Base-by-base conservation (phyloP, 1,139 yeast genomes). In the Saccharomycopsis hybrid region DNA sequence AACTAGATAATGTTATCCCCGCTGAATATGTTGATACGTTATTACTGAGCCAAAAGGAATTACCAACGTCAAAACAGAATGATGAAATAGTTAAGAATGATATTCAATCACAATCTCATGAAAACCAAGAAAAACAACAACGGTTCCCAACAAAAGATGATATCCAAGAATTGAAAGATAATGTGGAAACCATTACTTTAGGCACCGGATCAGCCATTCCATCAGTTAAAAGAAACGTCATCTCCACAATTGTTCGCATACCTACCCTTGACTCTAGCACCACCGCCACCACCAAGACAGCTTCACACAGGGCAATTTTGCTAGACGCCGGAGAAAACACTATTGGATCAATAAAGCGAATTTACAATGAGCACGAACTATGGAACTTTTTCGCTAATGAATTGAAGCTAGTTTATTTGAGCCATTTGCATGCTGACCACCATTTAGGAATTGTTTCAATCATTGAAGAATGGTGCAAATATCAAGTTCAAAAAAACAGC, bases 131-230 rank as follows among this genome's bases (percentile, higher is more conserved):
- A 36, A 9, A 36, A 36, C 7, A 5, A 11, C 18, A 18, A 18
- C 18, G 18, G 18, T 18, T 18, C 18, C 18, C 18, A 18, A 18
- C 18, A 18, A 18, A 18, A 18, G 18, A 18, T 18, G 18, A 18
- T 18, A 8, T 31, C 36, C 18, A 24, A 9, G 9, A 30, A 13
- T 48, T 48, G 48, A 44, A 49, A 43, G 79, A 74, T 46, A 77
- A 80, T 55, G 82, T 87, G 0, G 92, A 88, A 59, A 69, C 85
- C 0, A 69, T 86, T 13, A 85, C 96, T 0, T 66, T 92, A 5
- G 99, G 99, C 5, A 92, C 98, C 0, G 98, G 98, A 0, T 85
- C 95, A 30, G 95, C 98, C 0, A 67, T 88, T 43, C 99, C 99
- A 0, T 80, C 95, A 0, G 77, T 80, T 52, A 78, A 80, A 59